phyloP scores from a whole-genome alignment of 345 rosid species.

The Adansonia digitata region DNA sequence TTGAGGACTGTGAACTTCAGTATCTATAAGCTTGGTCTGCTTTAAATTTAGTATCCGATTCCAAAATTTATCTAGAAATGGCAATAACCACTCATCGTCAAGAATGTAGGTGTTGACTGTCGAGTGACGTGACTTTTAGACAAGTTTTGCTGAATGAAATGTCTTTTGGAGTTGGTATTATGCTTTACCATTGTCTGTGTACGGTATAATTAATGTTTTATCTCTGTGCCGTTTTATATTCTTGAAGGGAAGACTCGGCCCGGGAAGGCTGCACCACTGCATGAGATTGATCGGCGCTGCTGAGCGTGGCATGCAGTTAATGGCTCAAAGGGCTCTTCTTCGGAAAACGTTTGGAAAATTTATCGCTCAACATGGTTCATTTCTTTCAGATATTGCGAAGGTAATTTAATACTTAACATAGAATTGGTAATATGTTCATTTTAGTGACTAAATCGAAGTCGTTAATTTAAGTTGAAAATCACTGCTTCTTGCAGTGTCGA shows the following conservation, averaged over 20 bases:
- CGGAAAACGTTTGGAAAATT: slow-evolving; percentile 80
- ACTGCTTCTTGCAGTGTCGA: slow-evolving; percentile 54
- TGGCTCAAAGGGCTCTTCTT: slow-evolving; percentile 76
- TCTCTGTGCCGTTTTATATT: slow-evolving; percentile 12
- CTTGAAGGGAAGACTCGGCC: slow-evolving; percentile 93
- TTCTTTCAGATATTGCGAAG: slow-evolving; percentile 83
- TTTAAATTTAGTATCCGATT: neutral
- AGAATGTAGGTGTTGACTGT: neutral
- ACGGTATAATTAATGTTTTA: neutral
- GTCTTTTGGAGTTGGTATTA: neutral
- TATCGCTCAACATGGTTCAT: slow-evolving; percentile 87
- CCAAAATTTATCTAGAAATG: neutral
- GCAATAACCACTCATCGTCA: neutral
- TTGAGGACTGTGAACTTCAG: neutral
- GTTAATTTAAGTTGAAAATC: neutral
- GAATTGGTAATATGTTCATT: neutral
- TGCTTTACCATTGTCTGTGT: neutral
- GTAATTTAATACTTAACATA: slow-evolving; percentile 24
- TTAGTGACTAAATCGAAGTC: neutral
- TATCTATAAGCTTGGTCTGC: neutral
- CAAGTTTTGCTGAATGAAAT: neutral
- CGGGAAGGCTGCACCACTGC: slow-evolving; percentile 98
- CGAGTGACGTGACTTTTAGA: neutral
- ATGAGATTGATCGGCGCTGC: slow-evolving; percentile 96
- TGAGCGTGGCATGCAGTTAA: slow-evolving; percentile 95